Evolutionary conservation across 768 basidiomycete genomes (phyloP), one percentile per base, ranked within the genome.

Genomic region (Terana coerulea): DNA sequence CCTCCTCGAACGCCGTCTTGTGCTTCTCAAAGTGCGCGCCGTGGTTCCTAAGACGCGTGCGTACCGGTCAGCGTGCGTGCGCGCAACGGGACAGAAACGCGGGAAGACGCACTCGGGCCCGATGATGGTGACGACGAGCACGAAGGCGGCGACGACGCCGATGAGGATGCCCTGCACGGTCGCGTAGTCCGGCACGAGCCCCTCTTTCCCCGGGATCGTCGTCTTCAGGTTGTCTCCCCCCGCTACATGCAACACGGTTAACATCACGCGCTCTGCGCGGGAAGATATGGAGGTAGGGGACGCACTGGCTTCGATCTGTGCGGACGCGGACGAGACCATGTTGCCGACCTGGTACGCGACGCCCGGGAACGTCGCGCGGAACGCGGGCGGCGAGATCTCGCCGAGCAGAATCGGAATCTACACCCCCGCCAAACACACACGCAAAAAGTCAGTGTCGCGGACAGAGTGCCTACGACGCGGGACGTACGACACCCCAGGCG

Each of bases 311-410:
- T 67, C 65, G 49, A 67, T 67, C 43, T 67, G 65, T 29, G 65
- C 65, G 29, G 64, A 65, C 66, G 79, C 62, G 25, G 60, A 61
- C 17, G 55, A 59, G 4, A 55, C 59, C 57, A 65, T 57, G 67
- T 89, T 91, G 36, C 91, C 89, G 22, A 92, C 59, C 60, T 92
- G 91, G 68, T 93, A 94, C 2, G 86, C 81, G 0, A 91, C 80
- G 52, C 91, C 91, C 33, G 88, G 87, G 75, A 91, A 93, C 1
- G 87, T 87, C 3, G 91, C 88, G 51, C 93, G 77, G 76, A 93
- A 95, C 0, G 89, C 91, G 3, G 90, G 87, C 2, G 93, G 93
- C 0, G 88, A 87, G 70, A 92, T 76, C 67, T 95, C 92, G 11
- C 82, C 76, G 19, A 95, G 74, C 65, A 86, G 87, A 59, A 92